These are phyloP conservation scores for Fusarium sp. DNA, from an alignment of 2,329 filamentous ascomycete species.

Conservation along the genomic window DNA sequence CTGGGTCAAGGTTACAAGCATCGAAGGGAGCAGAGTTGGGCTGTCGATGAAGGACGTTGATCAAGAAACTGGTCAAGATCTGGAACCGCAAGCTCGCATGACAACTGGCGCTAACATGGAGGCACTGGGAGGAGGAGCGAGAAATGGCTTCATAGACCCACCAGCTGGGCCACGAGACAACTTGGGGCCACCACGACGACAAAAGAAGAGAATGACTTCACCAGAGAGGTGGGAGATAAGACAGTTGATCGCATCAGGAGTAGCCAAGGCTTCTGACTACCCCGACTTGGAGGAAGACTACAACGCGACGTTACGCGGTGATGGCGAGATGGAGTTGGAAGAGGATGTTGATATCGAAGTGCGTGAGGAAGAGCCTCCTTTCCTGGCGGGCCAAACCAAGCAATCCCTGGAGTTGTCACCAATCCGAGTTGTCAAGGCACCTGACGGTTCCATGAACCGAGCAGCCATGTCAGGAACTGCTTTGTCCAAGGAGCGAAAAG, in stretches of 20 bases:
- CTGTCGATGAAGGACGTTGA: conserved; percentile 98
- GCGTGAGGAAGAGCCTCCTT: conserved; percentile 94
- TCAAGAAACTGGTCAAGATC: conserved; percentile 85
- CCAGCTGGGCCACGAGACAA: conserved; percentile 51
- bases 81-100: conserved; percentile 81
- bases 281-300: conserved; percentile 96
- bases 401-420: conserved; percentile 95
- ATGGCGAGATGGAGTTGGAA: conserved; percentile 90
- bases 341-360: conserved; percentile 98
- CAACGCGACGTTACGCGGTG: conserved; percentile 85
- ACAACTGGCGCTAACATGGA: conserved; percentile 93
- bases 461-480: conserved; percentile 94
- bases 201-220: conserved; percentile 94
- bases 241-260: conserved; percentile 94
- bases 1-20: conserved; percentile 91
- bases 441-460: conserved; percentile 96
- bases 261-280: conserved; percentile 91
- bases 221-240: conserved; percentile 98
- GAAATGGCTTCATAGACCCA: conserved; percentile 67
- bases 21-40: conserved; percentile 75
- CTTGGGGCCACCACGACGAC: conserved; percentile 61
- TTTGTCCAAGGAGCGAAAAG: conserved; percentile 89
- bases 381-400: conserved; percentile 95
- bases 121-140: conserved; percentile 74
- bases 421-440: conserved; percentile 96